These are phyloP conservation scores for Calocybe indica DNA, from an alignment of 768 basidiomycete species.

Conservation along the genomic window DNA sequence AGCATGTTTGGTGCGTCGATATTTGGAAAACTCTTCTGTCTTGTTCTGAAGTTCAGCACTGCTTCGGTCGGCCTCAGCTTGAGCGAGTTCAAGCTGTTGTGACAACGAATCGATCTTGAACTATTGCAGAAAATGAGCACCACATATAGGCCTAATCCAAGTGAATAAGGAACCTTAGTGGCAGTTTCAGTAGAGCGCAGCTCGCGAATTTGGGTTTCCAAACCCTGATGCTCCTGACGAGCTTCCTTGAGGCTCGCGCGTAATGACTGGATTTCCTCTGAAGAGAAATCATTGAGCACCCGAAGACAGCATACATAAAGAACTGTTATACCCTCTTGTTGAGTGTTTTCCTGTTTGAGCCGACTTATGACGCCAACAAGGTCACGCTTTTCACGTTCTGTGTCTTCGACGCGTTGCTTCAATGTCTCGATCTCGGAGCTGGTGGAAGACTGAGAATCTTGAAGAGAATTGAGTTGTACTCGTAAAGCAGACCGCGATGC, in stretches of 20 bases:
- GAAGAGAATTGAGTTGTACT: constrained; percentile 49
- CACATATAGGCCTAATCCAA: background rate
- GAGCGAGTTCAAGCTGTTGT: constrained; percentile 75
- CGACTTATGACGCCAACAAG: constrained; percentile 79
- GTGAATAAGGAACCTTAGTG: constrained; percentile 47
- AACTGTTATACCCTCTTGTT: constrained; percentile 63
- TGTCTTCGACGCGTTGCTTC: constrained; percentile 60
- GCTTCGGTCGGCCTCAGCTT: constrained; percentile 69
- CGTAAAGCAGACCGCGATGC: constrained; percentile 42
- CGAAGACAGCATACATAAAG: background rate
- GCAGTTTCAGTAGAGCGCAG: constrained; percentile 71
- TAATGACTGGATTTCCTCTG: constrained; percentile 70
- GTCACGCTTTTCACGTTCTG: constrained; percentile 88
- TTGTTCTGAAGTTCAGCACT: constrained; percentile 64
- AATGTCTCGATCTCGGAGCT: constrained; percentile 55
- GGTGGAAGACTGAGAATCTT: constrained; percentile 55
- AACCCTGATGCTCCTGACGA: constrained; percentile 61
- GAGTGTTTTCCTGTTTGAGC: constrained; percentile 66
- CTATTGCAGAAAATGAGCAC: constrained; percentile 27
- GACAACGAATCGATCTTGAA: constrained; percentile 83
- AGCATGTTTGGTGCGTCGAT: constrained; percentile 74
- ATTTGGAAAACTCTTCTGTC: constrained; percentile 79
- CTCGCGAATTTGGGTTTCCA: constrained; percentile 69
- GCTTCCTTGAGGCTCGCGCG: constrained; percentile 68
- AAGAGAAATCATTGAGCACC: background rate